These are phyloP conservation scores for Diaporthe citrichinensis DNA, from an alignment of 2,329 filamentous ascomycete species.

Conservation along the genomic window DNA sequence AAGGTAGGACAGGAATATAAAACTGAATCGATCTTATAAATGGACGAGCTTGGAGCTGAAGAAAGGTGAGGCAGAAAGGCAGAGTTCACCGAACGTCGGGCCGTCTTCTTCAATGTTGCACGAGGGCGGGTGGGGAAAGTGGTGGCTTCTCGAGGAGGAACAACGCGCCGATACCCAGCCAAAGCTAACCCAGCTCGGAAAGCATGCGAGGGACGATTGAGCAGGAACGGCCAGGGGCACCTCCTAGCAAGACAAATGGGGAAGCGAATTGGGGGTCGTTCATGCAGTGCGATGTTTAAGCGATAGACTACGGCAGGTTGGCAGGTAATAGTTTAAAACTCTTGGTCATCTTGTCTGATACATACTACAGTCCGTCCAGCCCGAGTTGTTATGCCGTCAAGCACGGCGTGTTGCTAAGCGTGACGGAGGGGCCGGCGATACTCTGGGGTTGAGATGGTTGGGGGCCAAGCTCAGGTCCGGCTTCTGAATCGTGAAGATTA, in stretches of 20 bases:
- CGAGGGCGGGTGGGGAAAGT: conserved; percentile 12
- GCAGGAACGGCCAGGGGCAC: not conserved
- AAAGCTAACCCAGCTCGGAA: conserved; percentile 11
- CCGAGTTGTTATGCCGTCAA: not conserved
- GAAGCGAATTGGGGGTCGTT: not conserved
- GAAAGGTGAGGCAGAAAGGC: not conserved
- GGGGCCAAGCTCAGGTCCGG: not conserved
- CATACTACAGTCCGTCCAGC: not conserved
- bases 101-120: not conserved
- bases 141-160: not conserved
- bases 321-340: not conserved
- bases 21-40: not conserved
- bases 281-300: not conserved
- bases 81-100: not conserved
- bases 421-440: not conserved
- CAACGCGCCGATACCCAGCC: conserved; percentile 11
- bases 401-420: not conserved
- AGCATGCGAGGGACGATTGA: not conserved
- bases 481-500: conserved; percentile 20
- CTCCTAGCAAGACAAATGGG: not conserved
- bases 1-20: not conserved
- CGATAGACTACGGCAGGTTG: not conserved
- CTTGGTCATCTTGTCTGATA: not conserved
- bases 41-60: not conserved
- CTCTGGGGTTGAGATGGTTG: not conserved